Evolutionary conservation across 208 protist genomes (phyloP).

Genomic region (Polymyxa betae): DNA sequence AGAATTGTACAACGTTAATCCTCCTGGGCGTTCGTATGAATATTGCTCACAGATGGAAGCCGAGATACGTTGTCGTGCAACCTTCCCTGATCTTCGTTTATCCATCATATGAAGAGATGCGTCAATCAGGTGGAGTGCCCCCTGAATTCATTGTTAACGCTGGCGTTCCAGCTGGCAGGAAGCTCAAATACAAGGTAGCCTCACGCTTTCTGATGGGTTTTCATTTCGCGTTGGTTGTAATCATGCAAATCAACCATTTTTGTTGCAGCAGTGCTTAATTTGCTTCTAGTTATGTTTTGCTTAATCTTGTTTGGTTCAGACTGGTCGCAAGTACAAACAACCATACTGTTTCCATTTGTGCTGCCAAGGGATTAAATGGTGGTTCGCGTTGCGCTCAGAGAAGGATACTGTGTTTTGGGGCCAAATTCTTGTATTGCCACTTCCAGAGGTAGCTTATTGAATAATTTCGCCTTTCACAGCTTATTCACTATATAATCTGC

Average conservation of each 20-base stretch:
- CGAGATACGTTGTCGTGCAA: slow-evolving; percentile 19
- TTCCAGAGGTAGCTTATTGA: not conserved
- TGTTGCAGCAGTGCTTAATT: too few species aligned
- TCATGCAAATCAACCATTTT: too few species aligned
- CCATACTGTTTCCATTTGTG: slow-evolving; percentile 39
- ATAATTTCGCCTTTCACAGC: not conserved
- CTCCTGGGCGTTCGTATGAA: too few species aligned
- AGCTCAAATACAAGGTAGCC: slow-evolving; percentile 47
- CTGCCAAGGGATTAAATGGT: slow-evolving; percentile 26
- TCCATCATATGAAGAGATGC: not conserved
- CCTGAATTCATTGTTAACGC: slow-evolving; percentile 25
- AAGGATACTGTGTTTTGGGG: not conserved
- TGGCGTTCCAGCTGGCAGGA: not conserved
- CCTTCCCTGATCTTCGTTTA: slow-evolving; percentile 15
- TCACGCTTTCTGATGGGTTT: not conserved
- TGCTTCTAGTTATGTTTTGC: too few species aligned
- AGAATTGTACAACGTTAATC: too few species aligned
- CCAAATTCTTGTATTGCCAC: not conserved
- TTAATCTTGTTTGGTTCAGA: too few species aligned
- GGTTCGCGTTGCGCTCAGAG: slow-evolving; percentile 25
- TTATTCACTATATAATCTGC: not conserved
- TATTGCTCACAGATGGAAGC: not conserved
- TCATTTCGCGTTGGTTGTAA: not conserved
- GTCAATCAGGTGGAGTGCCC: not conserved
- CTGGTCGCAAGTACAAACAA: not conserved